Percentiles rank a stretch among this genome's conserved stretches.
These are phyloP conservation scores for Penicillium flavigenum DNA, from an alignment of 495 filamentous ascomycete genomes.

Conservation along the genomic window DNA sequence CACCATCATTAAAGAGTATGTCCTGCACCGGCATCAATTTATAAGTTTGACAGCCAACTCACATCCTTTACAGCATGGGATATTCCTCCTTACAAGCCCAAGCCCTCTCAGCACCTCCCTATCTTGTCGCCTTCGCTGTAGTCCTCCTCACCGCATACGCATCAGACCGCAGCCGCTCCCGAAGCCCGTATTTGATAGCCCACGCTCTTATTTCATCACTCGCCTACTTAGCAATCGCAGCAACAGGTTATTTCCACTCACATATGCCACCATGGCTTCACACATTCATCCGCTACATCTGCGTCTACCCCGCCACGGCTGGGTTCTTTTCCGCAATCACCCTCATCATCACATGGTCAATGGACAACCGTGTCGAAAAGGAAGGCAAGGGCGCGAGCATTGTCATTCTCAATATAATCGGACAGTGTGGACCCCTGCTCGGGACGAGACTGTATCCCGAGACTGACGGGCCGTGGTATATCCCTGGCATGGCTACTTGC, in stretches of 20 bases:
- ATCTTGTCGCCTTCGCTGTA: conserved; percentile 53
- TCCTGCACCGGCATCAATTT: not conserved
- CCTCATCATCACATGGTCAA: conserved; percentile 63
- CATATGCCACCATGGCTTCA: conserved; percentile 29
- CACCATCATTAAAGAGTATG: conserved; percentile 57
- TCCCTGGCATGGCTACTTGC: conserved; percentile 58
- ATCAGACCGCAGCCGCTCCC: conserved; percentile 48
- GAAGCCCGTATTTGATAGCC: conserved; percentile 51
- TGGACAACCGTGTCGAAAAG: conserved; percentile 60
- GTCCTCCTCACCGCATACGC: conserved; percentile 50
- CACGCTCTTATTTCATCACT: conserved; percentile 55
- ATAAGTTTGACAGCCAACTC: not conserved
- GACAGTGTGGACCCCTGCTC: conserved; percentile 62
- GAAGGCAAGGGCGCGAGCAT: conserved; percentile 58
- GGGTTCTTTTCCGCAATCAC: conserved; percentile 65
- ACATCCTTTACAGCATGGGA: conserved; percentile 41
- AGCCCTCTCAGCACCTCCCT: conserved; percentile 58
- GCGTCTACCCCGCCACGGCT: conserved; percentile 55
- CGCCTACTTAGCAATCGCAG: conserved; percentile 60
- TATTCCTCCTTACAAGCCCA: conserved; percentile 49
- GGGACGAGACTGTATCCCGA: conserved; percentile 61
- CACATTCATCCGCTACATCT: conserved; percentile 52
- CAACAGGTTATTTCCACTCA: conserved; percentile 40
- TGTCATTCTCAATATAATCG: conserved; percentile 57
- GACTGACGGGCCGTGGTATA: conserved; percentile 56